These are phyloP conservation scores for Asterella californica DNA, from an alignment of 225 moss, liverwort and hornwort species.

Conservation along the genomic window DNA sequence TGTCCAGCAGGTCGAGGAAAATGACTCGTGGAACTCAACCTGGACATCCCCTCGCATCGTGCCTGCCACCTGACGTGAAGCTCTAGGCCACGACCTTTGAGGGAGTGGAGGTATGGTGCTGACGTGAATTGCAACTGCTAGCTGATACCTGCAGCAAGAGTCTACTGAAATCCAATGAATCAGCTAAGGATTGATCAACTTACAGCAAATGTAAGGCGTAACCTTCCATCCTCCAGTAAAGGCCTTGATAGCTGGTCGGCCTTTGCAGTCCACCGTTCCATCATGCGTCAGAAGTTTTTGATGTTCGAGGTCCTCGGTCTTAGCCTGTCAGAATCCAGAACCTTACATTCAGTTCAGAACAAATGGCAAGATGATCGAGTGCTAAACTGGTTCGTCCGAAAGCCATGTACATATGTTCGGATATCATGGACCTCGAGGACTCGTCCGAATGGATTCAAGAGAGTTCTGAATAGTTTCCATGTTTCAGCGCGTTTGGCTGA, in stretches of 20 bases:
- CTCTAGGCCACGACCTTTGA: background rate
- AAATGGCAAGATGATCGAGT: background rate
- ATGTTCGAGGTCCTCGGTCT: constrained; percentile 2
- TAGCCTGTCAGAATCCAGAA: background rate
- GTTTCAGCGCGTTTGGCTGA: background rate
- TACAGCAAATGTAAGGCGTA: constrained; percentile 23
- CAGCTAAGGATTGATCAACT: background rate
- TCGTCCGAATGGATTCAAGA: background rate
- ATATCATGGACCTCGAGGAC: background rate
- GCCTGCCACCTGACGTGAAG: background rate
- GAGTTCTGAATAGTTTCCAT: background rate
- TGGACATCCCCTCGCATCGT: background rate
- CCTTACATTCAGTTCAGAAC: background rate
- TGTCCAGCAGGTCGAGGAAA: background rate
- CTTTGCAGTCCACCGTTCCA: constrained; percentile 22
- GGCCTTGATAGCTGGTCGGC: constrained; percentile 16
- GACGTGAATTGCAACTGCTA: background rate
- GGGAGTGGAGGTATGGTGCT: background rate
- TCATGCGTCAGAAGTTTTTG: constrained; percentile 1
- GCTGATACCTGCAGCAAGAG: background rate
- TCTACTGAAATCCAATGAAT: background rate
- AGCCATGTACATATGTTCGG: background rate
- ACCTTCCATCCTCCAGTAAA: constrained; percentile 31
- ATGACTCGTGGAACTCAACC: background rate
- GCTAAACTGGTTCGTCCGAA: background rate